phyloP scores from a whole-genome alignment of 164 flowering plant genomes.

The Piper longum region DNA sequence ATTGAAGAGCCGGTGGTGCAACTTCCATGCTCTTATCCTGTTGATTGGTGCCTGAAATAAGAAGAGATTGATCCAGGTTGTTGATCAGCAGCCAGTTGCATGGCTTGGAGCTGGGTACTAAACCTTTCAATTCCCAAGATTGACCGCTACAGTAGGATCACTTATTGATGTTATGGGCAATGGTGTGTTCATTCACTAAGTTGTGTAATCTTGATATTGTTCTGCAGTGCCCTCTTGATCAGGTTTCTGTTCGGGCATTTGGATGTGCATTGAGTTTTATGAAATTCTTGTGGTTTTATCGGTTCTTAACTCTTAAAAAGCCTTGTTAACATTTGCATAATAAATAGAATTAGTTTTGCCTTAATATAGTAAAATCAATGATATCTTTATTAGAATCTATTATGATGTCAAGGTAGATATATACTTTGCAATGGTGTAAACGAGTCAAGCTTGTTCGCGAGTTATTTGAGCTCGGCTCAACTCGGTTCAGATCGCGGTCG shows the following conservation, averaged over 20 bases:
- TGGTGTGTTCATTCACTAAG: not conserved
- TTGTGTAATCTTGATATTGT: not conserved
- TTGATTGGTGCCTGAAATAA: constrained; percentile 6
- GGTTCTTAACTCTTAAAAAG: no score
- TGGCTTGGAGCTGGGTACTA: constrained; percentile 57
- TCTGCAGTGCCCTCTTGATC: not conserved
- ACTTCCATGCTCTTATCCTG: constrained; percentile 11
- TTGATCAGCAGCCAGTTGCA: constrained; percentile 30
- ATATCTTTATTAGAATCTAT: no score
- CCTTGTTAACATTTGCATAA: no score
- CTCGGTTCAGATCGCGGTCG: no score
- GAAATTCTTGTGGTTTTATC: no score
- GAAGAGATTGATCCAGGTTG: constrained; percentile 11
- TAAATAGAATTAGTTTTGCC: no score
- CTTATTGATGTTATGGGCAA: not conserved
- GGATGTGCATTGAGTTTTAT: no score
- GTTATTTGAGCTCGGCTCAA: no score
- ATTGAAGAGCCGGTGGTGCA: constrained; percentile 14
- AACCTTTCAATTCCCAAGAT: constrained; percentile 40
- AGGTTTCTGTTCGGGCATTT: constrained; percentile 3
- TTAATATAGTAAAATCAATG: no score
- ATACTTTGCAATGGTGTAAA: no score
- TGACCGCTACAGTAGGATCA: constrained; percentile 7
- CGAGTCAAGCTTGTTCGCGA: no score
- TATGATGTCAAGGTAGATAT: no score